A percentile compares a stretch with the other conserved stretches of the same genome.
Conservation (phyloP, 306 rosid genomes). For the Prunus salicina region DNA sequence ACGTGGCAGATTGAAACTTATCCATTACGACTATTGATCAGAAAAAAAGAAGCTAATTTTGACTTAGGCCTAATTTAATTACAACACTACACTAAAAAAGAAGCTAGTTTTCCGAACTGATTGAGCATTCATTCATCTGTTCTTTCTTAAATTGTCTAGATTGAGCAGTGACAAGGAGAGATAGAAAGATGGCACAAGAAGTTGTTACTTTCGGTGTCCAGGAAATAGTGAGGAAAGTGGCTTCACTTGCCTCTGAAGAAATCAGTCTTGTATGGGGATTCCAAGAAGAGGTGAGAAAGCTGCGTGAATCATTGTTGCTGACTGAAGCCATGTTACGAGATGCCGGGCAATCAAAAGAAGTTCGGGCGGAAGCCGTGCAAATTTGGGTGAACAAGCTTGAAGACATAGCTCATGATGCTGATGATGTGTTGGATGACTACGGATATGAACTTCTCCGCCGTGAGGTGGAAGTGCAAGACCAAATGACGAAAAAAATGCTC, state of each 20-base stretch:
- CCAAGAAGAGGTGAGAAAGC: constrained; percentile 3
- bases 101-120: no score
- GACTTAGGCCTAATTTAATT: no score
- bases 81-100: no score
- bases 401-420: not conserved
- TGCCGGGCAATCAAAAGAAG: not conserved
- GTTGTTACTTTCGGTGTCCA: not conserved
- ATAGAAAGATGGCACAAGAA: not conserved
- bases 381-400: constrained; percentile 15
- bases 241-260: constrained; percentile 1
- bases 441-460: constrained; percentile 13
- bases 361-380: not conserved
- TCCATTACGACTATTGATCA: no score
- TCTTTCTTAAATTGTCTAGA: no score
- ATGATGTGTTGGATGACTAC: not conserved
- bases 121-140: no score
- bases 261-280: constrained; percentile 4
- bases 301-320: not conserved
- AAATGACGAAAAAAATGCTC: not conserved
- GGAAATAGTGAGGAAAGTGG: not conserved
- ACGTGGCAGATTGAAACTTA: no score
- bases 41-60: no score
- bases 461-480: not conserved
- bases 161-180: not conserved
- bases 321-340: constrained; percentile 1